Base-by-base conservation (phyloP, 345 rosid genomes). In the Garcia nutans region DNA sequence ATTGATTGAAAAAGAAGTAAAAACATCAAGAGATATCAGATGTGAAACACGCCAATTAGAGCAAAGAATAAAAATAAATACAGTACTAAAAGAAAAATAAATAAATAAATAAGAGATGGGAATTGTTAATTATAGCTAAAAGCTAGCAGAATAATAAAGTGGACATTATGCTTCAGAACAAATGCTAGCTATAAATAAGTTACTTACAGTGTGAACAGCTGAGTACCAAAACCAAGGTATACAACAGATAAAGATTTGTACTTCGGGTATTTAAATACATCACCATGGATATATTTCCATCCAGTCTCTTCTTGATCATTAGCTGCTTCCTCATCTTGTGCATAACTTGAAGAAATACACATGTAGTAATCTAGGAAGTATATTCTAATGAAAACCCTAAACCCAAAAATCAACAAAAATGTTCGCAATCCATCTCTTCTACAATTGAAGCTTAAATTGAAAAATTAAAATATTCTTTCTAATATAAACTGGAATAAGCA, bases 31-130 rank as follows among this genome's bases (percentile, higher is more conserved):
- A n/a, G n/a, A n/a, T n/a, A n/a, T n/a, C n/a, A n/a, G n/a, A n/a
- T n/a, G n/a, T n/a, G n/a, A 80, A 93, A 91, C 37, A 91, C 97
- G 68, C 98, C 98, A 82, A 93, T 97, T 65, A 93, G 83, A 3
- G n/a, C 95, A 87, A 54, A 93, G 97, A 83, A 91, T 80, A 78
- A 93, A 91, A 33, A 93, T 91, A 81, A 91, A 93, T 59, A 90
- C 68, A 9, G 94, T 89, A 66, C 97, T 93, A 88, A 71, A 71
- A 67, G 23, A 24, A 15, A 31, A 66, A 45, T 45, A 72, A n/a
- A n/a, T n/a, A n/a, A n/a, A n/a, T n/a, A n/a, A n/a, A 65, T n/a
- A 5, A 33, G 3, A 23, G 47, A 26, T 13, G 73, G n/a, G n/a
- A n/a, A n/a, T n/a, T 23, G 22, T 22, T 24, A 12, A 31, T 16